Evolutionary conservation across 257 asterid species (phyloP).

Genomic region (Lycium barbarum): DNA sequence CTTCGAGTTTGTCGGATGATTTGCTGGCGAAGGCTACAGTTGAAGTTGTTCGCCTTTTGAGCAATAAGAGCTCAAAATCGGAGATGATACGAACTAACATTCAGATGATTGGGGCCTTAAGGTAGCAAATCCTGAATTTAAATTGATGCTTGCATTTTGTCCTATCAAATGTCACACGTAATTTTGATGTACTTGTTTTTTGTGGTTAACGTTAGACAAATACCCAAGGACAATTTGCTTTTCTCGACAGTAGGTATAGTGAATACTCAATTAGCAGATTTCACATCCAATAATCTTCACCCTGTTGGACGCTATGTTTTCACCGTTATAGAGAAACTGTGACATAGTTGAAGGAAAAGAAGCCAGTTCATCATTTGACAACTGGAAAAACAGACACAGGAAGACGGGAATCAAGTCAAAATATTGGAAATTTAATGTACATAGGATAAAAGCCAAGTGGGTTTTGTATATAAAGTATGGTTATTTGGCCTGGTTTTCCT

Average conservation of each 20-base stretch:
- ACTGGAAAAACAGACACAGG: neutral
- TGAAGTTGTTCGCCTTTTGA: constrained; percentile 78
- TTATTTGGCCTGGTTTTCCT: constrained; percentile 12
- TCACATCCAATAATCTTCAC: neutral
- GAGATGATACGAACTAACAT: constrained; percentile 93
- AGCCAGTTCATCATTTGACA: neutral
- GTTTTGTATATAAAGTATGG: neutral
- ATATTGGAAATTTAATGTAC: neutral
- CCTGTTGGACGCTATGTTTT: neutral
- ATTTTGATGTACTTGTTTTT: constrained; percentile 6
- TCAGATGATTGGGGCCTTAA: constrained; percentile 98
- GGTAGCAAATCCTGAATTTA: constrained; percentile 50
- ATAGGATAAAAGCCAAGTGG: neutral
- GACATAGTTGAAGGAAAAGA: neutral
- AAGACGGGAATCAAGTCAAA: constrained; percentile 10
- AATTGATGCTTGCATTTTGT: constrained; percentile 26
- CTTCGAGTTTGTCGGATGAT: constrained; percentile 98
- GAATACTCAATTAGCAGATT: constrained; percentile 6
- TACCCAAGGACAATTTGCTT: neutral
- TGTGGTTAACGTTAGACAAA: neutral
- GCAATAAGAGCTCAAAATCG: constrained; percentile 66
- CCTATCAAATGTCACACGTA: neutral
- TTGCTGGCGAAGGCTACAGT: constrained; percentile 87
- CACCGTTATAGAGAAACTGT: neutral
- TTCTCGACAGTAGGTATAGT: neutral